phyloP scores from a whole-genome alignment of 164 flowering plant genomes.

The Chimonanthus salicifolius region DNA sequence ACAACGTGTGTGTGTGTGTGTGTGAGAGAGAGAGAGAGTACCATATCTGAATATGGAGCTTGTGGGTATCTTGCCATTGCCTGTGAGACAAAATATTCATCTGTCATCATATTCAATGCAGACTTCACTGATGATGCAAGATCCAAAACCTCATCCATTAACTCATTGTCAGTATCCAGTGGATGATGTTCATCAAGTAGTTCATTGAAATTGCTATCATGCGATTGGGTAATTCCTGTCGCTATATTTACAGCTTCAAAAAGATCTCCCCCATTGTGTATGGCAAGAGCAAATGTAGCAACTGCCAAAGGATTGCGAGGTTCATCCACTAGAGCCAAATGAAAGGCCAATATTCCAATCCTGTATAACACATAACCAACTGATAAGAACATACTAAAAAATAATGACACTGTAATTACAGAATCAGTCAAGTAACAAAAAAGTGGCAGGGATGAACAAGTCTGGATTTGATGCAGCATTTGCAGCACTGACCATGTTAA shows the following conservation, averaged over 20 bases:
- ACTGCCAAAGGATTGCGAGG: conserved; percentile 71
- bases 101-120: conserved; percentile 55
- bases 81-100: conserved; percentile 56
- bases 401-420: not conserved
- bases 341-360: conserved; percentile 74
- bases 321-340: conserved; percentile 54
- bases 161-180: conserved; percentile 22
- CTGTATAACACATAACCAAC: conserved; percentile 29
- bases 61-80: conserved; percentile 71
- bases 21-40: conserved; percentile 5
- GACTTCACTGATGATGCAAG: conserved; percentile 54
- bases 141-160: conserved; percentile 48
- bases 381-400: not conserved
- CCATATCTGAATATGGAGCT: conserved; percentile 89
- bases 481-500: too few species aligned
- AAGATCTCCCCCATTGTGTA: conserved; percentile 73
- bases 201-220: conserved; percentile 50
- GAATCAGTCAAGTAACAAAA: not conserved
- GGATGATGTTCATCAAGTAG: conserved; percentile 29
- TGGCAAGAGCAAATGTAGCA: conserved; percentile 69
- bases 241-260: conserved; percentile 67
- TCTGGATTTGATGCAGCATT: not conserved
- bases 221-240: conserved; percentile 37
- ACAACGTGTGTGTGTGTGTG: too few species aligned
- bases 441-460: not conserved